Conservation (phyloP, 2,329 filamentous ascomycete genomes). For the Clonostachys byssicola region DNA sequence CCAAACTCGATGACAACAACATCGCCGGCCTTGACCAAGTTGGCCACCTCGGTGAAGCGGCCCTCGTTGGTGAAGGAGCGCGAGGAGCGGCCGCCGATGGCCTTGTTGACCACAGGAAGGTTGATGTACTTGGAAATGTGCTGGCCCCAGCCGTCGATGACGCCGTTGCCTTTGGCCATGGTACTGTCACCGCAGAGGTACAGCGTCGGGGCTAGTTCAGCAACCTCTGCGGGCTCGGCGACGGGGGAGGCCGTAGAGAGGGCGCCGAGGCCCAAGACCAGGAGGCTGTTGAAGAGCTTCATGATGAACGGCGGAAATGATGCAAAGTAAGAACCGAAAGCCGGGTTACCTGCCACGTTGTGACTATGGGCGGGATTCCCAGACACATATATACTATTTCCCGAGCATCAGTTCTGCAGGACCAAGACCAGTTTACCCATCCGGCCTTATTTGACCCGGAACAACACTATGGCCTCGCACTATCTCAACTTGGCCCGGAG, state of each 20-base stretch:
- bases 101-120: constrained; percentile 51
- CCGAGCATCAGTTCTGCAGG: too few species aligned
- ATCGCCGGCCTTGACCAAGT: constrained; percentile 50
- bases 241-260: background rate
- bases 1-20: constrained; percentile 70
- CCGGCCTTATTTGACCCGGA: too few species aligned
- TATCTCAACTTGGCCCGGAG: too few species aligned
- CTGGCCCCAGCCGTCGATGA: constrained; percentile 56
- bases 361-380: too few species aligned
- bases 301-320: constrained; percentile 11
- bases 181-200: constrained; percentile 60
- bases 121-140: constrained; percentile 47
- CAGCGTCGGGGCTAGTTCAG: constrained; percentile 26
- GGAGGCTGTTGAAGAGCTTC: constrained; percentile 7
- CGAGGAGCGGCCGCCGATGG: constrained; percentile 62
- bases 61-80: constrained; percentile 64
- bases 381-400: too few species aligned
- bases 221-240: constrained; percentile 1
- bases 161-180: constrained; percentile 40
- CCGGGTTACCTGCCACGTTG: background rate
- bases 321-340: too few species aligned
- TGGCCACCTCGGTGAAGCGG: constrained; percentile 56
- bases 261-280: constrained; percentile 7
- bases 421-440: too few species aligned
- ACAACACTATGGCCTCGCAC: too few species aligned